These are phyloP conservation scores for Spinellus fusiger DNA, from an alignment of 192 early-diverging fungal species.

Conservation along the genomic window DNA sequence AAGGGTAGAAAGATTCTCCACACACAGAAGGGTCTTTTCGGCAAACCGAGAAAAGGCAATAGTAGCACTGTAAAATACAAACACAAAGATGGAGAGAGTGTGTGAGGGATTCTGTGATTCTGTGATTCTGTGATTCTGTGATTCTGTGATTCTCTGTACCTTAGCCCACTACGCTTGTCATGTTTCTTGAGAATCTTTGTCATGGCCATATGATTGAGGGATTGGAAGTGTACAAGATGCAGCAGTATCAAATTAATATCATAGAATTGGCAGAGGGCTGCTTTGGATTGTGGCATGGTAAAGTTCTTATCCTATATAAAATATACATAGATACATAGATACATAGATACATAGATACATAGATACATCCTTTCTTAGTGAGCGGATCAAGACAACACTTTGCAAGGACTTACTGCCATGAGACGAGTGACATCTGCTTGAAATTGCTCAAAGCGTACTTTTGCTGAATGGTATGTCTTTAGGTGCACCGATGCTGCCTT, in stretches of 20 bases:
- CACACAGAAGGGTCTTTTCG: conserved; percentile 43
- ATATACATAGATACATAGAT: too few species aligned
- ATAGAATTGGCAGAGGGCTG: conserved; percentile 46
- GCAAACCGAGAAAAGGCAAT: conserved; percentile 46
- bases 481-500: conserved; percentile 38
- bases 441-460: conserved; percentile 56
- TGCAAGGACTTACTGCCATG: conserved; percentile 31
- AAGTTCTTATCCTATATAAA: conserved; percentile 12
- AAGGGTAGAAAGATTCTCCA: conserved; percentile 46
- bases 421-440: conserved; percentile 41
- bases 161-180: conserved; percentile 74
- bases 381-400: too few species aligned
- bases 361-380: background rate
- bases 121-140: too few species aligned
- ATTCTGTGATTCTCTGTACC: conserved; percentile 30
- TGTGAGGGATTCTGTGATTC: background rate
- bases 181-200: conserved; percentile 88
- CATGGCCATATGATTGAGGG: conserved; percentile 71
- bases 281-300: conserved; percentile 13
- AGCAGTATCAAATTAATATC: conserved; percentile 67
- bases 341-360: background rate
- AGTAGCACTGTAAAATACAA: conserved; percentile 35
- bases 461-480: conserved; percentile 45
- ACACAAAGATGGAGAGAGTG: background rate
- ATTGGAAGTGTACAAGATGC: conserved; percentile 63